Base-by-base conservation (phyloP, 148 eudicot species). In the Bassia scoparia region DNA sequence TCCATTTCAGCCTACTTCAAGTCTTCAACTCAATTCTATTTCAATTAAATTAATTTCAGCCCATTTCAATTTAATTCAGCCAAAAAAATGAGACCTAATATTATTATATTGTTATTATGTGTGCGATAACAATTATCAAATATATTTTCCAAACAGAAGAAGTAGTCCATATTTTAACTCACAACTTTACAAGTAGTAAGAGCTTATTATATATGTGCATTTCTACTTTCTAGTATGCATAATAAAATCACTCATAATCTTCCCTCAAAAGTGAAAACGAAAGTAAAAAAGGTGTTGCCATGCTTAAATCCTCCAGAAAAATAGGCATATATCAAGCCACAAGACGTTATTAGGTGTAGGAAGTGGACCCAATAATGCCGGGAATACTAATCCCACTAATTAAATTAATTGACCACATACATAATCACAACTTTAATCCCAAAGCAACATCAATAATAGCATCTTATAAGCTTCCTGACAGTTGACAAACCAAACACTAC, bases 301-400 rank as follows among this genome's bases (percentile, higher is more conserved):
- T 13, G 7, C 21, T 56, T 13, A 8, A 55, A 12, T 26, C 14
- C 52, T 52, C 55, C 78, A 67, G 43, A 59, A 33, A 43, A 15
- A 30, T 44, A 23, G 78, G 48, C 78, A 76, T 46, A 68, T 16
- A 44, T 56, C 31, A 67, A 55, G 72, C 72, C 71, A 67, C 44
- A 34, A 62, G 17, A 15, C 64, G 37, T 13, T 23, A 43, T 72
- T 73, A 61, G 68, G 49, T 73, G 67, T 38, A 41, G 5, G 18
- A 24, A 17, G 35, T 52, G 62, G 69, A 35, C 46, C 76, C 76
- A 33, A 49, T 46, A 33, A 49, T 46, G 10, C 17, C 46, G 53
- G 31, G 49, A 64, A n/a, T 31, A 20, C 38, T 29, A 43, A 60
- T 24, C 52, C 75, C 46, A 62, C 43, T 7, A 52, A 26, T 41